phyloP scores from a whole-genome alignment of 768 basidiomycete genomes.

The Mycena albidolilacea region DNA sequence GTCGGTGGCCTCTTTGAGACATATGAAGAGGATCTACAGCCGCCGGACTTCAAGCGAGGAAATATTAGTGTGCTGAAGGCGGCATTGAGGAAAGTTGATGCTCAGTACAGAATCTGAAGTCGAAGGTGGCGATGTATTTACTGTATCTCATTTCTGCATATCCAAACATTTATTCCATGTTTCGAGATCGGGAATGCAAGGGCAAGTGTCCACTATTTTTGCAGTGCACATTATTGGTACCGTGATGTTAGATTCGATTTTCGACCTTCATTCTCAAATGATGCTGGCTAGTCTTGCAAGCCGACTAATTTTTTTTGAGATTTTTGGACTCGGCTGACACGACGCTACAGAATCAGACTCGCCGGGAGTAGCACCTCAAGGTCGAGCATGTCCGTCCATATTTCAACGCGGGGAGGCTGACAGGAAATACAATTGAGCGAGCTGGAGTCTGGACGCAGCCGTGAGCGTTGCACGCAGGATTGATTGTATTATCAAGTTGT shows the following conservation, averaged over 20 bases:
- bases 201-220: constrained; percentile 1
- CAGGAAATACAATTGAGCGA: no score
- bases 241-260: background rate
- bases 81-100: background rate
- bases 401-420: no score
- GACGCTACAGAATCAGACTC: no score
- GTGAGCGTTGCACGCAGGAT: no score
- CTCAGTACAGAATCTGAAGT: constrained; percentile 1
- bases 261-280: background rate
- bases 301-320: no score
- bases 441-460: no score
- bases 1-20: background rate
- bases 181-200: background rate
- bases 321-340: no score
- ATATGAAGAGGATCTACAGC: background rate
- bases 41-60: constrained; percentile 1
- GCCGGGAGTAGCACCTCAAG: no score
- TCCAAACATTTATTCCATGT: background rate
- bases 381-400: no score
- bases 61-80: background rate
- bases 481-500: background rate
- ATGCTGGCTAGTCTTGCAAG: no score
- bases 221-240: background rate
- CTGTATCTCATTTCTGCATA: background rate
- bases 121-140: background rate